Evolutionary conservation across 78 protist genomes (phyloP), one percentile per base, ranked within the genome.

Genomic region (Tieghemostelium lacteum): DNA sequence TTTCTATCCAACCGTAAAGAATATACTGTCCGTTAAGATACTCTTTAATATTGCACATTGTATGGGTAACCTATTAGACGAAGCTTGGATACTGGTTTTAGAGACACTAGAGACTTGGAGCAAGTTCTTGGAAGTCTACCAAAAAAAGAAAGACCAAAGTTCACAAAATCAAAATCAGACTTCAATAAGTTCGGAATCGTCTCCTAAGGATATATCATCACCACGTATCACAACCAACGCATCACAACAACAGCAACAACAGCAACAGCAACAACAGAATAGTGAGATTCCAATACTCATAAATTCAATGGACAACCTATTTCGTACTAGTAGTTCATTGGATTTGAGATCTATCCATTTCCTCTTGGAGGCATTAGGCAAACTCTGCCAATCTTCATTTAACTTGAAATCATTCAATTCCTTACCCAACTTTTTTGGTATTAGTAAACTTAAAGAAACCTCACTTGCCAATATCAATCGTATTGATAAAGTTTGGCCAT

Each of bases 31-130:
- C 22, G 77, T 91, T 14, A 91, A 91, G 37, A 76, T 86, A 37
- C 60, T 91, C 50, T 64, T 91, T n/a, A 91, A 91, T 36, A 91
- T 91, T 4, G 94, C 94, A 29, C 94, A 91, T 76, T 91, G 94
- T 36, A 91, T 91, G 94, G 94, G 94, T 2, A 22, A 39, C 3
- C 64, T 91, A 10, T 54, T 91, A 24, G 88, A 91, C 54, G 89
- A 91, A 29, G 54, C 89, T 28, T 91, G 94, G 94, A 60, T 80
- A 45, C 28, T 91, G 29, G 94, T 91, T 3, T 71, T 91, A 55
- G 94, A 91, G 19, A 80, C 94, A n/a, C 33, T 91, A 4, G 86
- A 91, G 6, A 75, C 72, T 45, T 73, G 87, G 88, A 80, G 76
- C 28, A 58, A 33, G 34, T 24, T 88, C 8, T 54, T 88, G 36